phyloP scores from a whole-genome alignment of 1,284 basidiomycete genomes.

The Gymnopus androsaceus region DNA sequence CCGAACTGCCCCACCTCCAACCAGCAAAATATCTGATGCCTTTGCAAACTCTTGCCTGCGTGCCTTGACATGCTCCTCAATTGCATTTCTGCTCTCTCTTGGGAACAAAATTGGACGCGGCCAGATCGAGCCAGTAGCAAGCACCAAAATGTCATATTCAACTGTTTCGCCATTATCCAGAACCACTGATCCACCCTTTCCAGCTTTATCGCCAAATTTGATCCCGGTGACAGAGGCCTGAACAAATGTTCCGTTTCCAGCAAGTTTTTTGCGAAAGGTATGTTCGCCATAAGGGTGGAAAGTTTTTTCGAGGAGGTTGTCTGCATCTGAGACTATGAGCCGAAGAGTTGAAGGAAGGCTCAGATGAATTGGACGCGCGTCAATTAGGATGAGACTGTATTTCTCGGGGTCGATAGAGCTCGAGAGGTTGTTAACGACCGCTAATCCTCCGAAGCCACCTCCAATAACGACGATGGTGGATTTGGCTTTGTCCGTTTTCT shows the following conservation, averaged over 20 bases:
- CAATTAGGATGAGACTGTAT: constrained; percentile 43
- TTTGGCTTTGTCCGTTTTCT: neutral
- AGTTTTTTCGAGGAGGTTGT: neutral
- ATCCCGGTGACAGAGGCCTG: constrained; percentile 28
- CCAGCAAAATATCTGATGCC: constrained; percentile 54
- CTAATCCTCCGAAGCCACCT: constrained; percentile 3
- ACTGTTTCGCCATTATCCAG: constrained; percentile 52
- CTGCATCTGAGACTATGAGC: constrained; percentile 35
- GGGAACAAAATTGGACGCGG: constrained; percentile 51
- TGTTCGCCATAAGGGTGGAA: constrained; percentile 2
- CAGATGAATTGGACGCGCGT: constrained; percentile 37
- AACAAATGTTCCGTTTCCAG: constrained; percentile 46
- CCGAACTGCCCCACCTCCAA: constrained; percentile 67
- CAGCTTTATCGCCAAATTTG: constrained; percentile 17
- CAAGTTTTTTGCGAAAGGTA: constrained; percentile 2
- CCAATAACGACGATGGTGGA: constrained; percentile 3
- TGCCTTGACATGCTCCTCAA: constrained; percentile 38
- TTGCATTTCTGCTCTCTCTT: constrained; percentile 27
- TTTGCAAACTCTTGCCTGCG: constrained; percentile 50
- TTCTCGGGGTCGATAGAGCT: constrained; percentile 21
- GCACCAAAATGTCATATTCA: constrained; percentile 52
- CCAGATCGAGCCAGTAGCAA: constrained; percentile 62
- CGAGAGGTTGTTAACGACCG: neutral
- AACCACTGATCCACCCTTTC: constrained; percentile 44
- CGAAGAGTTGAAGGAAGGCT: constrained; percentile 41